Percentiles rank a stretch among this genome's conserved stretches.
Evolutionary conservation across 1,284 basidiomycete species (phyloP).

Genomic region (Acaromyces ingoldii): DNA sequence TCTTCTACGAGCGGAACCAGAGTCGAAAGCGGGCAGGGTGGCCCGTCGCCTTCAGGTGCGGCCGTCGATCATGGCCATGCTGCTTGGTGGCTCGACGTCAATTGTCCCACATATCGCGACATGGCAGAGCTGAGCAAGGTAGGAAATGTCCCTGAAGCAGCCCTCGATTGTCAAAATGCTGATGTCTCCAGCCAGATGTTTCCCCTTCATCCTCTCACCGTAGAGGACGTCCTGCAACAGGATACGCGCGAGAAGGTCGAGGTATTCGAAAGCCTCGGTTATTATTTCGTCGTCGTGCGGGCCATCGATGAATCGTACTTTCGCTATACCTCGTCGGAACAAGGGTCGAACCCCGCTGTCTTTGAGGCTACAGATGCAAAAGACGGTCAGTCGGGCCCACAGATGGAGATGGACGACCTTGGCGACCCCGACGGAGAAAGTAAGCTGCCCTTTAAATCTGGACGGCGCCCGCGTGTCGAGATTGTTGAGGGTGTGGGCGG

Average conservation of each 20-base stretch:
- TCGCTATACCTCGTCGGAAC: slow-evolving; percentile 54
- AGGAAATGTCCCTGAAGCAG: slow-evolving; percentile 23
- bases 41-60: too few relatives aligned
- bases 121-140: slow-evolving; percentile 82
- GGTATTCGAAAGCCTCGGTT: slow-evolving; percentile 78
- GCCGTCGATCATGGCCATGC: background rate
- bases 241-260: slow-evolving; percentile 92
- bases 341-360: background rate
- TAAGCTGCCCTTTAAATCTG: background rate
- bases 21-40: too few relatives aligned
- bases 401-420: slow-evolving; percentile 28
- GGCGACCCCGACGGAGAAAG: background rate
- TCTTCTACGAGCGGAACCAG: too few relatives aligned
- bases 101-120: slow-evolving; percentile 83
- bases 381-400: too few relatives aligned
- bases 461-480: slow-evolving; percentile 51
- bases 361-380: too few relatives aligned
- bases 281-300: slow-evolving; percentile 86
- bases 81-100: slow-evolving; percentile 87
- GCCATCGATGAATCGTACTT: slow-evolving; percentile 68
- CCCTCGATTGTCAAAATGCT: background rate
- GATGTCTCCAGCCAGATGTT: slow-evolving; percentile 60
- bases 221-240: slow-evolving; percentile 92
- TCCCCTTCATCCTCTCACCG: slow-evolving; percentile 83
- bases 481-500: slow-evolving; percentile 59